These are phyloP conservation scores for Corylus americana DNA, from an alignment of 306 rosid genomes.

Conservation along the genomic window DNA sequence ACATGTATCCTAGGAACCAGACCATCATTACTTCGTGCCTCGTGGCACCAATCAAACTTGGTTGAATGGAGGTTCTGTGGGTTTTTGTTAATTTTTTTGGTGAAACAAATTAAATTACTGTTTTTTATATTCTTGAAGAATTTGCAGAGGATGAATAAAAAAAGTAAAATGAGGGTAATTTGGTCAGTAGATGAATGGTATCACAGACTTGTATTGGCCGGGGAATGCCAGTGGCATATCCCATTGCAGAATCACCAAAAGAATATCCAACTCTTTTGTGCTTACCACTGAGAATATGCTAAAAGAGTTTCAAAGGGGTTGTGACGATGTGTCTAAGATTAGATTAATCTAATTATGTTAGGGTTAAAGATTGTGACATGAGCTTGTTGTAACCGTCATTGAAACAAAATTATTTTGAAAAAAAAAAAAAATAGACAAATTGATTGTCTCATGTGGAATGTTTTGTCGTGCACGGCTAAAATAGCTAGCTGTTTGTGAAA, in stretches of 20 bases:
- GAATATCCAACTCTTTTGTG: conserved; percentile 75
- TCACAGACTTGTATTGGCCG: neutral
- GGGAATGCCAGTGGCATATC: conserved; percentile 38
- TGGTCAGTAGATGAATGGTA: conserved; percentile 18
- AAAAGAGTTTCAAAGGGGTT: conserved; percentile 21
- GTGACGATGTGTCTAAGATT: conserved; percentile 17
- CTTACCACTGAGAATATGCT: conserved; percentile 65
- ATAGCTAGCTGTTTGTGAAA: neutral
- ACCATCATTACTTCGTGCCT: neutral
- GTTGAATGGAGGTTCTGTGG: conserved; percentile 13
- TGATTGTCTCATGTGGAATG: neutral
- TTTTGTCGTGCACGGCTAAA: conserved; percentile 28
- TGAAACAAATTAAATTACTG: neutral
- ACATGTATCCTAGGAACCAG: neutral
- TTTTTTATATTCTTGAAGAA: too few species aligned
- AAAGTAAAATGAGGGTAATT: conserved; percentile 4
- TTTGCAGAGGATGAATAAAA: too few species aligned
- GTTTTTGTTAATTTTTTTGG: neutral
- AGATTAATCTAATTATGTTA: neutral
- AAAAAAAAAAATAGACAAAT: neutral
- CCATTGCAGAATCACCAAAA: conserved; percentile 30
- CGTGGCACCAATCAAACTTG: neutral
- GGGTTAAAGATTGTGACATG: neutral
- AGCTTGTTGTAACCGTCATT: neutral
- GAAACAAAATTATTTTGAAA: neutral